phyloP scores from a whole-genome alignment of 2,329 filamentous ascomycete genomes.

The Talaromyces atroroseus region DNA sequence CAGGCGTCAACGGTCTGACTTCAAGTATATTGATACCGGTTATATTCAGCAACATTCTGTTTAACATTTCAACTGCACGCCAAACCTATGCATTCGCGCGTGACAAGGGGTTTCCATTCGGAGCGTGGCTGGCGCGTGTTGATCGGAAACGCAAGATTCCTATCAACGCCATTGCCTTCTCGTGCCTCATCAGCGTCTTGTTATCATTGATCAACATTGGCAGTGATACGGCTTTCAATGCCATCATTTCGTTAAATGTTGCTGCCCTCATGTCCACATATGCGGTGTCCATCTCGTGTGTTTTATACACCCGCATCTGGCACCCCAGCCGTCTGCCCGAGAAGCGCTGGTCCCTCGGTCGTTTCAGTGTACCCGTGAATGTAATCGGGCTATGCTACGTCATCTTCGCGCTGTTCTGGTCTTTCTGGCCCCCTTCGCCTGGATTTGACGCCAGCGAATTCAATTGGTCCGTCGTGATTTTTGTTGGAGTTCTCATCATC shows the following conservation, averaged over 20 bases:
- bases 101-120: constrained; percentile 40
- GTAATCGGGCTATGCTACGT: constrained; percentile 40
- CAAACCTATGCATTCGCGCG: constrained; percentile 41
- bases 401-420: constrained; percentile 42
- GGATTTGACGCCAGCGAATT: constrained; percentile 37
- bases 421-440: constrained; percentile 41
- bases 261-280: constrained; percentile 47
- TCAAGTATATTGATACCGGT: constrained; percentile 38
- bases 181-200: constrained; percentile 28
- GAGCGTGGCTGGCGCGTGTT: constrained; percentile 34
- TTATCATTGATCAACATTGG: constrained; percentile 50
- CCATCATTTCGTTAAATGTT: constrained; percentile 46
- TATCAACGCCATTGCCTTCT: constrained; percentile 32
- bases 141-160: constrained; percentile 37
- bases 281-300: constrained; percentile 43
- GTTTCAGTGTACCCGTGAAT: constrained; percentile 41
- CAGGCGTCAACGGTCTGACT: constrained; percentile 27
- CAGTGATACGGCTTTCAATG: constrained; percentile 47
- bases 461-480: constrained; percentile 48
- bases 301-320: constrained; percentile 39
- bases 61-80: constrained; percentile 35
- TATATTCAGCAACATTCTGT: constrained; percentile 35
- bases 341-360: constrained; percentile 40
- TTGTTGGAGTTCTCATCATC: constrained; percentile 34
- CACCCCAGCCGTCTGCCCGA: constrained; percentile 33